Evolutionary conservation across 2,329 filamentous ascomycete species (phyloP), one percentile per base, ranked within the genome.

Genomic region (Emydomyces testavorans): DNA sequence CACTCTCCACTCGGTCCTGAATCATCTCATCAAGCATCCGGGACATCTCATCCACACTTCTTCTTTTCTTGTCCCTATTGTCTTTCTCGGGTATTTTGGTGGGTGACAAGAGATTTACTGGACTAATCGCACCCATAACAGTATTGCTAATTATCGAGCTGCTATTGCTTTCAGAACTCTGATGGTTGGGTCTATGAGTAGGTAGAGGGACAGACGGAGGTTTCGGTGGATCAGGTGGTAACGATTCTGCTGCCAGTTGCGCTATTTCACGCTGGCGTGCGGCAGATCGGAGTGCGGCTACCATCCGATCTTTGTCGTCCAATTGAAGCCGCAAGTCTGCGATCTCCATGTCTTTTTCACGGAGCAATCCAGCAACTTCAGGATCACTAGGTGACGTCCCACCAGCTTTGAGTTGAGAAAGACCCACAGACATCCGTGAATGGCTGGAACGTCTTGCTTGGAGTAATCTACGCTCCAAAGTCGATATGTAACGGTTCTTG

Each of bases 11-110:
- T 50, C 84, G 80, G 60, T 90, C 85, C 60, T 89, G 84, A 51
- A 95, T 92, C 90, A 96, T 95, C 67, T 94, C 87, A 59, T 96
- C 90, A 21, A 95, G 76, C 70, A 95, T 88, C 58, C 81, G 79
- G 56, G 85, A 94, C 80, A 95, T 89, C 65, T 94, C 89, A 57
- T 94, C 88, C 28, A 92, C 83, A 55, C 84, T 86, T 69, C 76
- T 79, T 10, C 72, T 72, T 42, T 76, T 74, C 54, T 73, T 76
- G 45, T 74, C 75, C 40, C 63, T 57, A 55, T 62, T 60, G 50
- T 65, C 63, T 50, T 65, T 65, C 18, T 64, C 58, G 2, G 21
- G 24, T 32, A 41, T 50, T 46, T 50, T 56, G 39, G 35, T 48
- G 2, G 51, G 52, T 20, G 50, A 62, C 24, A 62, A 56, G 8